Base-by-base conservation (phyloP, 345 rosid species). In the Adansonia digitata region DNA sequence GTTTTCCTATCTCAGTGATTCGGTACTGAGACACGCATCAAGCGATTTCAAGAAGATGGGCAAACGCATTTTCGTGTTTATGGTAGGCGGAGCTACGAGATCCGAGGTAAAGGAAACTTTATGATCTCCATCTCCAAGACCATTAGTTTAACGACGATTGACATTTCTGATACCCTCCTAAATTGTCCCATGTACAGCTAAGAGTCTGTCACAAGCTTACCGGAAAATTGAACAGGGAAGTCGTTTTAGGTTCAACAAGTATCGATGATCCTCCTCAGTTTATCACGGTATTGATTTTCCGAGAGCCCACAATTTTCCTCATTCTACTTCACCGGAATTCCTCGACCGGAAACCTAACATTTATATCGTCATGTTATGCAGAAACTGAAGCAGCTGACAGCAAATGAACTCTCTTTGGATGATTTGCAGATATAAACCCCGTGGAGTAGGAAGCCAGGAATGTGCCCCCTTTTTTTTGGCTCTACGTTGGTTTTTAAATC, bases 231-330 rank as follows among this genome's bases (percentile, higher is more conserved):
- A 90, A 78, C 72, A 90, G 99, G 76, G 99, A 96, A 87, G 84
- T 96, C 17, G 78, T 96, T 66, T 88, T 96, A 55, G 99, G 99
- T 39, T 96, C 98, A 3, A 77, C 99, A 11, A 96, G 97, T 79
- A 81, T 96, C 2, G 99, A 91, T 48, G 98, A 96, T 82, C 99
- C 99, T 66, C 94, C 95, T 6, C 91, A 93, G 78, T 96, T 96
- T 78, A 92, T 96, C 52, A 90, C 97, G 89, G 99, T 93, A n/a
- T n/a, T n/a, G n/a, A n/a, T n/a, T n/a, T 70, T 75, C 42, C 40
- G n/a, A n/a, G 5, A 37, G 12, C 27, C 42, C 11, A 65, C n/a
- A 15, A 20, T 39, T 43, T 77, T 69, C n/a, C 24, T 18, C 4
- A 20, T 34, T 45, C 60, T 15, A 27, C 69, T 35, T 66, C n/a